phyloP scores from a whole-genome alignment of 2,329 filamentous ascomycete genomes.

The Fusarium aywerte region DNA sequence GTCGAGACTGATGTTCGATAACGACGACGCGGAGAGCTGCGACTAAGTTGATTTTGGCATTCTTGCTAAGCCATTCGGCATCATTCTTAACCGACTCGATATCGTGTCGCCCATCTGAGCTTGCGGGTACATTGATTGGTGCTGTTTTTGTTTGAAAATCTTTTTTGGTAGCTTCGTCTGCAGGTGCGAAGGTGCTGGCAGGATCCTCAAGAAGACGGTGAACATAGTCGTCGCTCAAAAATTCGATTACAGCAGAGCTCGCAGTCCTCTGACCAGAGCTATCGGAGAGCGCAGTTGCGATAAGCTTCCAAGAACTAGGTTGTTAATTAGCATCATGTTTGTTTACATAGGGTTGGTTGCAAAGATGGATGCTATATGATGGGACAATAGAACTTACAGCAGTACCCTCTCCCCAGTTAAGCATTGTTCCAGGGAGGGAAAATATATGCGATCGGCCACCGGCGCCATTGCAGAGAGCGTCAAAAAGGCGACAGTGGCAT shows the following conservation, averaged over 20 bases:
- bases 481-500: constrained; percentile 56
- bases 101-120: constrained; percentile 73
- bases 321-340: constrained; percentile 41
- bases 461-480: constrained; percentile 75
- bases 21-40: constrained; percentile 82
- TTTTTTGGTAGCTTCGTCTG: constrained; percentile 71
- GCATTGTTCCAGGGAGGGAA: constrained; percentile 86
- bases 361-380: background rate
- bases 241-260: constrained; percentile 68
- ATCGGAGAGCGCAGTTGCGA: constrained; percentile 68
- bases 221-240: constrained; percentile 77
- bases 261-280: constrained; percentile 64
- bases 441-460: constrained; percentile 76
- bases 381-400: constrained; percentile 68
- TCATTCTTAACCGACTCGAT: constrained; percentile 86
- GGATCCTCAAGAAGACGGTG: constrained; percentile 75
- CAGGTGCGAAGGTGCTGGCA: constrained; percentile 72
- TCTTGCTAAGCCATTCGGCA: constrained; percentile 84
- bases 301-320: constrained; percentile 69
- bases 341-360: constrained; percentile 18
- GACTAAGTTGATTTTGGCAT: constrained; percentile 81
- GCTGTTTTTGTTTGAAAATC: constrained; percentile 87
- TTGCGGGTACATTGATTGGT: constrained; percentile 82
- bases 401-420: constrained; percentile 82
- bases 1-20: constrained; percentile 83